A percentile compares a stretch with the other conserved stretches of the same genome.
These are phyloP conservation scores for Scheffersomyces titani DNA, from an alignment of 1,139 yeast species.

Conservation along the genomic window DNA sequence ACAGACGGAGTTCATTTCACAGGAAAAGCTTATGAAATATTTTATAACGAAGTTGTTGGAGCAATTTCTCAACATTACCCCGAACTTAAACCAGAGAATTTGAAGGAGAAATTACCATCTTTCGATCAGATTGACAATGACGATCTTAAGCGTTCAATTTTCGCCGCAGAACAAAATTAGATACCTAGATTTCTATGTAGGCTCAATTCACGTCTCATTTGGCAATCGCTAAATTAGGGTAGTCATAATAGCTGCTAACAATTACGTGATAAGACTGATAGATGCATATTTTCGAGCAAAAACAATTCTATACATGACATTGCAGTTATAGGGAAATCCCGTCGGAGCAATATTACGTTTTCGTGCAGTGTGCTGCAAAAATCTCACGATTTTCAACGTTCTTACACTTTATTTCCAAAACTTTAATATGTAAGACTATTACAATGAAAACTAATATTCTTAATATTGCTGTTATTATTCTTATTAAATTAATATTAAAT, in stretches of 20 bases:
- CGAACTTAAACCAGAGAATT: conserved; percentile 37
- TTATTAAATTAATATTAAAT: no score
- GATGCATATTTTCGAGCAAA: background rate
- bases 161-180: background rate
- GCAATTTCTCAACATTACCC: conserved; percentile 46
- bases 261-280: background rate
- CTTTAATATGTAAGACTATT: background rate
- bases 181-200: background rate
- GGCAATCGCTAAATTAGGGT: background rate
- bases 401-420: background rate
- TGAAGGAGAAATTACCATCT: conserved; percentile 31
- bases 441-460: background rate
- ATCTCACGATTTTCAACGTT: background rate
- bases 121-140: conserved; percentile 10
- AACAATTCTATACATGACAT: background rate
- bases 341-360: background rate
- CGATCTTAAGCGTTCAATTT: background rate
- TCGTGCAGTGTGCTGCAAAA: background rate
- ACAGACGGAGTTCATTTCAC: conserved; percentile 69
- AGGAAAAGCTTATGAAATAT: conserved; percentile 55
- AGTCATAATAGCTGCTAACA: background rate
- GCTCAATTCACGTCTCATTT: background rate
- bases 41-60: conserved; percentile 41
- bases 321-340: background rate
- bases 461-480: background rate